Evolutionary conservation across 2,329 filamentous ascomycete species (phyloP).

Genomic region (Aspergillus ibericus): DNA sequence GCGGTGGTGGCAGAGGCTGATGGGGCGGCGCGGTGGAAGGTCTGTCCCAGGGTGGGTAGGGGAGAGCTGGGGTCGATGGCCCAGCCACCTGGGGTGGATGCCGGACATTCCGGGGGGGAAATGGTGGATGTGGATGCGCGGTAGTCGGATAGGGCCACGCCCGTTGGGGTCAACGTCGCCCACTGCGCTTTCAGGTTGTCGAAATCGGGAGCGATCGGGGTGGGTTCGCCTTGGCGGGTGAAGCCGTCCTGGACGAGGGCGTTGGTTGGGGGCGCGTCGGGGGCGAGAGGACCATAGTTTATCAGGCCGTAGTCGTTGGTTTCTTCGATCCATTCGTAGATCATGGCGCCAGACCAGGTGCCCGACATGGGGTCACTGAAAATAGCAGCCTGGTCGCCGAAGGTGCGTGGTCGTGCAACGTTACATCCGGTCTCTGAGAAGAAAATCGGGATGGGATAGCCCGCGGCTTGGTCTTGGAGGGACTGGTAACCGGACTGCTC

Average conservation of each 20-base stretch:
- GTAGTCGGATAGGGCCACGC: conserved; percentile 67
- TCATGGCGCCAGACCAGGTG: conserved; percentile 72
- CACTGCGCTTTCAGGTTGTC: conserved; percentile 73
- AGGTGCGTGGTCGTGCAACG: conserved; percentile 44
- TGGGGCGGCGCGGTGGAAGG: conserved; percentile 19
- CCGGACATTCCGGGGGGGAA: conserved; percentile 68
- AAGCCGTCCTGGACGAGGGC: conserved; percentile 64
- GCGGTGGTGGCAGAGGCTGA: background rate
- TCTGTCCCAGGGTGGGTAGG: conserved; percentile 68
- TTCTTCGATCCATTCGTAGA: conserved; percentile 91
- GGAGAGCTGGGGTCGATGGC: conserved; percentile 67
- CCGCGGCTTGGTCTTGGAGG: conserved; percentile 65
- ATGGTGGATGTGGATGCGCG: conserved; percentile 60
- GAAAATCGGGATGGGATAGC: conserved; percentile 82
- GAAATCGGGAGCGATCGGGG: conserved; percentile 73
- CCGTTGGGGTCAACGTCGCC: conserved; percentile 69
- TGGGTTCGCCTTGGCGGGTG: conserved; percentile 70
- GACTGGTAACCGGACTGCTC: conserved; percentile 66
- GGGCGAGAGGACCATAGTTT: conserved; percentile 66
- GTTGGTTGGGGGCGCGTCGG: conserved; percentile 55
- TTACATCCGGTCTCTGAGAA: conserved; percentile 90
- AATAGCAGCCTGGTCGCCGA: conserved; percentile 70
- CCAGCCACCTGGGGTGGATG: conserved; percentile 69
- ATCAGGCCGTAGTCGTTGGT: conserved; percentile 79
- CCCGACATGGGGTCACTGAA: conserved; percentile 71